phyloP scores from a whole-genome alignment of 1,139 yeast genomes.

The Sugiyamaella japonica region DNA sequence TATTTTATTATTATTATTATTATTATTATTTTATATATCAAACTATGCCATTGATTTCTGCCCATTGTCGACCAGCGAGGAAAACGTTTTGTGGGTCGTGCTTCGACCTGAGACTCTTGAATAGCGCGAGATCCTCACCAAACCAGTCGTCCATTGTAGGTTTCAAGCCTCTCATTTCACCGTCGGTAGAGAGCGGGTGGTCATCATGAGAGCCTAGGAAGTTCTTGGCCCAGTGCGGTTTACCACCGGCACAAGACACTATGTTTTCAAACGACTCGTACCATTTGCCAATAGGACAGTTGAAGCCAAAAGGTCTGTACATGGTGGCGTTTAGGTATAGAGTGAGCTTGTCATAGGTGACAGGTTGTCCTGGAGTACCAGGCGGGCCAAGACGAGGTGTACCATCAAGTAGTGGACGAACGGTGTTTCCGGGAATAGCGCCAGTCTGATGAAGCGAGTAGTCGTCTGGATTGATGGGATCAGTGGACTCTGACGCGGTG shows the following conservation, averaged over 20 bases:
- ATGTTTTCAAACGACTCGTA: conserved; percentile 78
- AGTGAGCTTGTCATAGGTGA: conserved; percentile 74
- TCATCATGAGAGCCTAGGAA: conserved; percentile 60
- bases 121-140: conserved; percentile 65
- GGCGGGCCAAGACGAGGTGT: conserved; percentile 65
- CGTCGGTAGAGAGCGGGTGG: conserved; percentile 46
- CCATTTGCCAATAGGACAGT: conserved; percentile 79
- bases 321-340: conserved; percentile 90
- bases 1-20: conserved; percentile 1
- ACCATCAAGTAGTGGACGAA: conserved; percentile 78
- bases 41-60: conserved; percentile 72
- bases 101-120: conserved; percentile 59
- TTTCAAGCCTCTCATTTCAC: conserved; percentile 79
- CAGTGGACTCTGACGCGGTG: conserved; percentile 47
- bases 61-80: conserved; percentile 76
- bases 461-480: conserved; percentile 21
- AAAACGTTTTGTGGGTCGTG: conserved; percentile 84
- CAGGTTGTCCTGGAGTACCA: conserved; percentile 29
- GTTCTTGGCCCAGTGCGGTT: conserved; percentile 99
- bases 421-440: conserved; percentile 78
- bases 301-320: conserved; percentile 84
- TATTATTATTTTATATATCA: background rate
- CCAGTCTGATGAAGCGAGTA: conserved; percentile 46
- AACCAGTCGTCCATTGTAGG: conserved; percentile 74
- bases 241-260: conserved; percentile 77